Evolutionary conservation across 768 basidiomycete species (phyloP).

Genomic region (Galerina marginata): DNA sequence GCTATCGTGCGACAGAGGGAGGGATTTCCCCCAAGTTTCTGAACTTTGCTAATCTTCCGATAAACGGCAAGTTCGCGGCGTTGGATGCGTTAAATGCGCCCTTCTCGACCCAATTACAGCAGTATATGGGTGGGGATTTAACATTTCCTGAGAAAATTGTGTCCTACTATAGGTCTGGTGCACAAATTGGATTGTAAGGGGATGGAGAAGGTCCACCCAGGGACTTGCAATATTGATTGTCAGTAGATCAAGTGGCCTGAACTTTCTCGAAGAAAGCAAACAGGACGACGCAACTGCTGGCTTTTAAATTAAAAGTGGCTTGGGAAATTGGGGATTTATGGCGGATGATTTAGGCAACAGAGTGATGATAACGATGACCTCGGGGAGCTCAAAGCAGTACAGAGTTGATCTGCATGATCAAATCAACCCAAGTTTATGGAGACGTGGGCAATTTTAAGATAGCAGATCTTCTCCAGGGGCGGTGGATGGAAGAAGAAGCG

Average conservation of each 20-base stretch:
- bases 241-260: constrained; percentile 8
- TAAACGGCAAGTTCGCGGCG: constrained; percentile 16
- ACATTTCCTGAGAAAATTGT: constrained; percentile 7
- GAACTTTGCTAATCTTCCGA: constrained; percentile 28
- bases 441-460: constrained; percentile 17
- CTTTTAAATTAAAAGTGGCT: constrained; percentile 15
- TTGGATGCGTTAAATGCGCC: not conserved
- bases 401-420: constrained; percentile 21
- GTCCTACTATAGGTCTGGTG: not conserved
- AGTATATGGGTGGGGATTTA: constrained; percentile 5
- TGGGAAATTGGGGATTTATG: constrained; percentile 21
- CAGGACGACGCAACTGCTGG: constrained; percentile 4
- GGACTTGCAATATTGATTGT: constrained; percentile 15
- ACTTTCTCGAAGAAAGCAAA: constrained; percentile 10
- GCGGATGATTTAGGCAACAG: constrained; percentile 19
- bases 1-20: constrained; percentile 19
- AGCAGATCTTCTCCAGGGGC: constrained; percentile 15
- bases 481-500: constrained; percentile 8
- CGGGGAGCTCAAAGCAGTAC: constrained; percentile 17
- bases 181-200: constrained; percentile 11
- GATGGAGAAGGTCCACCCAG: constrained; percentile 11
- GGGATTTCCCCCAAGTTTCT: constrained; percentile 4
- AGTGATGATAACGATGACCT: constrained; percentile 17
- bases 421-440: constrained; percentile 17
- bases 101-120: constrained; percentile 3